Evolutionary conservation across 768 basidiomycete species (phyloP).

Genomic region (Pleurotus djamor): DNA sequence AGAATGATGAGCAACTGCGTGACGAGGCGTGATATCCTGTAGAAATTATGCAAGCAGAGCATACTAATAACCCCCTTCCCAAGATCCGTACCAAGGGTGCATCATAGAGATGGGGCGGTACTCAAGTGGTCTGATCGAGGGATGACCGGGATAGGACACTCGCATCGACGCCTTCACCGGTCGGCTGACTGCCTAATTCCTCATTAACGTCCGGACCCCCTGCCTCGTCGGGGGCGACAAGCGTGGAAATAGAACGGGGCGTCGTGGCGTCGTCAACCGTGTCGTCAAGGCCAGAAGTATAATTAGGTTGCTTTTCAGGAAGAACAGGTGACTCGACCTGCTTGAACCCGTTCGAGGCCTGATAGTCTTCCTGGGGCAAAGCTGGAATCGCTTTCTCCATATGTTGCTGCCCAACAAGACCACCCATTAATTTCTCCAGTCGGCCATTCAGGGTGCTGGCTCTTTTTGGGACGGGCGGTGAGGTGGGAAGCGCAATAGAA

Average conservation of each 20-base stretch:
- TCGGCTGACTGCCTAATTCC: not conserved
- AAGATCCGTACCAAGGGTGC: not conserved
- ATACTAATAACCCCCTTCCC: not conserved
- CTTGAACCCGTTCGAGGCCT: constrained; percentile 16
- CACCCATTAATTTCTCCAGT: constrained; percentile 4
- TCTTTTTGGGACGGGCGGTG: not conserved
- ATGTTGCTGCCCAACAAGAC: not conserved
- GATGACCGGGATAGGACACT: too few species aligned
- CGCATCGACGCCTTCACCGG: too few species aligned
- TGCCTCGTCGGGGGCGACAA: constrained; percentile 28
- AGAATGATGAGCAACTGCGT: not conserved
- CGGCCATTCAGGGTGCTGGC: constrained; percentile 5
- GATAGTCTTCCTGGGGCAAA: constrained; percentile 14
- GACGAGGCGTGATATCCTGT: not conserved
- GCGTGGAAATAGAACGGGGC: constrained; percentile 13
- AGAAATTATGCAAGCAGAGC: not conserved
- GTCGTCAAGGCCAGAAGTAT: constrained; percentile 7
- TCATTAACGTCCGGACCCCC: constrained; percentile 34
- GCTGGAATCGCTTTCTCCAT: constrained; percentile 12
- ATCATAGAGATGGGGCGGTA: not conserved
- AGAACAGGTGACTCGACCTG: constrained; percentile 17
- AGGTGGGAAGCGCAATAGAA: constrained; percentile 7
- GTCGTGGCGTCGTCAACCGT: constrained; percentile 6
- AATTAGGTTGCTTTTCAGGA: constrained; percentile 13
- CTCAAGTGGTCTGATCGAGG: not conserved